Percentiles rank a stretch among this genome's conserved stretches.
These are phyloP conservation scores for Hypsizygus ulmarius DNA, from an alignment of 1,284 basidiomycete species.

Conservation along the genomic window DNA sequence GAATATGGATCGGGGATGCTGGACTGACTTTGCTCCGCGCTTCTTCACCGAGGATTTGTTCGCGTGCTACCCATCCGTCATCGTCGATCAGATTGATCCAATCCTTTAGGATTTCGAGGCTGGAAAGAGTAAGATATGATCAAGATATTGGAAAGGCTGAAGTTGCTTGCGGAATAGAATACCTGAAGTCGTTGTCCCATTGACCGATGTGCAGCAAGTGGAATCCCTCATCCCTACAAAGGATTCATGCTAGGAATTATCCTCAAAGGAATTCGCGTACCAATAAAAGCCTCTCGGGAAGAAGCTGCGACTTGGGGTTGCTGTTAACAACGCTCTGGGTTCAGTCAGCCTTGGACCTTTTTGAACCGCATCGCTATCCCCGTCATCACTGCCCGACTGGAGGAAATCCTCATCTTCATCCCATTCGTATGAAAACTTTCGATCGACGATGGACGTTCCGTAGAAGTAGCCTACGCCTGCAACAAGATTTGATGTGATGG, in stretches of 20 bases:
- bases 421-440: constrained; percentile 83
- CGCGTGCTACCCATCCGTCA: constrained; percentile 92
- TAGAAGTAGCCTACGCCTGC: constrained; percentile 95
- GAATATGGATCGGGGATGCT: not conserved
- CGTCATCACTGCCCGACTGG: constrained; percentile 33
- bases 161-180: not conserved
- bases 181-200: constrained; percentile 92
- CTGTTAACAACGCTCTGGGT: constrained; percentile 79
- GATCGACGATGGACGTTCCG: constrained; percentile 86
- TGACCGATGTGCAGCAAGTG: constrained; percentile 87
- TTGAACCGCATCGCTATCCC: constrained; percentile 38
- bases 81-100: constrained; percentile 92
- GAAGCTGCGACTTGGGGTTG: constrained; percentile 91
- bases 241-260: constrained; percentile 6
- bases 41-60: constrained; percentile 95
- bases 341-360: constrained; percentile 68
- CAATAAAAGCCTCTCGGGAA: constrained; percentile 98
- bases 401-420: constrained; percentile 70
- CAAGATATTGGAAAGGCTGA: not conserved
- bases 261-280: constrained; percentile 37
- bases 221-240: constrained; percentile 88
- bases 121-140: constrained; percentile 24
- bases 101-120: constrained; percentile 83
- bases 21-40: constrained; percentile 76
- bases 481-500: constrained; percentile 84